phyloP scores from a whole-genome alignment of 352 stramenopile genomes.

The Blastocystis sp. region DNA sequence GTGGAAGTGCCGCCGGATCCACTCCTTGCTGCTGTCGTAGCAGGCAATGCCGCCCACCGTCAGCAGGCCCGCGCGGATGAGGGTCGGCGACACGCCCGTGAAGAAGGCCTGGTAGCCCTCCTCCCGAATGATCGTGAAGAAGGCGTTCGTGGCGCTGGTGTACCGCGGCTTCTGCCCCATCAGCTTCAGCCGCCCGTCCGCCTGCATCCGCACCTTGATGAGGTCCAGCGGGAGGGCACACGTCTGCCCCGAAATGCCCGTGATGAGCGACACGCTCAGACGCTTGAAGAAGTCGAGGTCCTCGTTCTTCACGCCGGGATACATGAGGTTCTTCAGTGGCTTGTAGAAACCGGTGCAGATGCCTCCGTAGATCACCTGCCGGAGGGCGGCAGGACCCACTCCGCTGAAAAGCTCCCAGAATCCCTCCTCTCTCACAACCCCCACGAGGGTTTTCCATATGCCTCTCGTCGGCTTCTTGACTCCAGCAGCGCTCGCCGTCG shows the following conservation, averaged over 20 bases:
- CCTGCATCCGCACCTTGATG: constrained; percentile 58
- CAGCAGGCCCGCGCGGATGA: constrained; percentile 37
- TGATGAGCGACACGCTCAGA: constrained; percentile 9
- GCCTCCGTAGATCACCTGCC: constrained; percentile 64
- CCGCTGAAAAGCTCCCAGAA: constrained; percentile 40
- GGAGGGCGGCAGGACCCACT: constrained; percentile 33
- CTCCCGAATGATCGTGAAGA: constrained; percentile 55
- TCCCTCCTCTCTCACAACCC: constrained; percentile 44
- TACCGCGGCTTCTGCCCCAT: constrained; percentile 50
- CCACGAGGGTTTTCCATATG: constrained; percentile 18
- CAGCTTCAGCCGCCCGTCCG: constrained; percentile 39
- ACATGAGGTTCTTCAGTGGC: neutral
- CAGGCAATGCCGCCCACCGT: constrained; percentile 51
- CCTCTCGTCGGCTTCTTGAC: constrained; percentile 35
- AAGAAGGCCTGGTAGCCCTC: constrained; percentile 41
- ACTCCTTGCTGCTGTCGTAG: constrained; percentile 57
- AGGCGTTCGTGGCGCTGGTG: constrained; percentile 40
- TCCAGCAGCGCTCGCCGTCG: neutral
- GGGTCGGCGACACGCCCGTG: constrained; percentile 28
- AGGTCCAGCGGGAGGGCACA: constrained; percentile 28
- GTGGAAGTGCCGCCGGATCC: constrained; percentile 35
- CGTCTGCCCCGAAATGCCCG: constrained; percentile 22
- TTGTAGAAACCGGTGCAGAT: constrained; percentile 64
- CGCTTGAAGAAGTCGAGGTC: constrained; percentile 8
- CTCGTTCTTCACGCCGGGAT: neutral